Conservation (phyloP, 2,329 filamentous ascomycete genomes). For the Ustulina deusta region DNA sequence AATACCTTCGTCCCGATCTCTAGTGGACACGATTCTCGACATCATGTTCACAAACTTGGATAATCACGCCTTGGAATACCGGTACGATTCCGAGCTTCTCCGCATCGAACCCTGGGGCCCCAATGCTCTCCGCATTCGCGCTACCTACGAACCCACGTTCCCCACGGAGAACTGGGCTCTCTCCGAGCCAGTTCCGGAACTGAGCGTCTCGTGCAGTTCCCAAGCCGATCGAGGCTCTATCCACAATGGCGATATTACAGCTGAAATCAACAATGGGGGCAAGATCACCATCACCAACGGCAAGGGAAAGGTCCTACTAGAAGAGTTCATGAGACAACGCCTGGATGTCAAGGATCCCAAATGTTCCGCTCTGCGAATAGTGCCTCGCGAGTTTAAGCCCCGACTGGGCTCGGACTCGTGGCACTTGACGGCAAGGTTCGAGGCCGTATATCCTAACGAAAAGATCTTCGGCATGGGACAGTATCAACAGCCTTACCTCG, state of each 20-base stretch:
- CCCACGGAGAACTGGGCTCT: constrained; percentile 58
- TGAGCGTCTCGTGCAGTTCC: constrained; percentile 39
- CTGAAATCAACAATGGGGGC: constrained; percentile 50
- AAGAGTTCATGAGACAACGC: constrained; percentile 65
- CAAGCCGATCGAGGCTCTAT: constrained; percentile 54
- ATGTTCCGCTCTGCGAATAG: constrained; percentile 67
- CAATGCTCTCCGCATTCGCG: constrained; percentile 61
- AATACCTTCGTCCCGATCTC: background rate
- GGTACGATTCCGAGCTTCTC: constrained; percentile 59
- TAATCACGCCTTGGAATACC: constrained; percentile 37
- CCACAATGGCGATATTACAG: constrained; percentile 59
- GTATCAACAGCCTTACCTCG: constrained; percentile 73
- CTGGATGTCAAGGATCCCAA: constrained; percentile 66
- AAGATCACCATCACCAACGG: constrained; percentile 57
- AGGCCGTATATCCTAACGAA: constrained; percentile 60
- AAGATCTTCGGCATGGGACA: constrained; percentile 77
- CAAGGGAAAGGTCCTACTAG: constrained; percentile 54
- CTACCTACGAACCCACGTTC: constrained; percentile 55
- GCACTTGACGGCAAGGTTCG: constrained; percentile 69
- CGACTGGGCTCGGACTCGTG: constrained; percentile 65
- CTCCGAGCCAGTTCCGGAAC: constrained; percentile 43
- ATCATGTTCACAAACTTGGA: constrained; percentile 36
- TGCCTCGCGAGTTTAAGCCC: constrained; percentile 69
- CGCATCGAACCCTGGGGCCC: constrained; percentile 63
- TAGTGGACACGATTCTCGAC: background rate